These are phyloP conservation scores for Echinochloa phyllopogon DNA, from an alignment of 176 grass and related monocot species.

Conservation along the genomic window DNA sequence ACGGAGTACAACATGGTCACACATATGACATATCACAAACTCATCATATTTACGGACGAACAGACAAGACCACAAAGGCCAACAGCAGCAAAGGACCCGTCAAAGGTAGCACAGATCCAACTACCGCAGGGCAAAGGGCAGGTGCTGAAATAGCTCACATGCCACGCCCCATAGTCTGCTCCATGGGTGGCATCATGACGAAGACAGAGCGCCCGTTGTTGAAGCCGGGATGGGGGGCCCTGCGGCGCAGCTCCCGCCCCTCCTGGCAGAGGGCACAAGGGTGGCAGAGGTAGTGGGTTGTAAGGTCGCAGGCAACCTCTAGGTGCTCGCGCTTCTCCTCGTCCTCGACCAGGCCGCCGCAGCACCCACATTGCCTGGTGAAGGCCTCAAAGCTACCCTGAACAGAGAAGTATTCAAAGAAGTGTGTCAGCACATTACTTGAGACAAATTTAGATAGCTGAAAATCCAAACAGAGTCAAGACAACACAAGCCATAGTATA, in stretches of 20 bases:
- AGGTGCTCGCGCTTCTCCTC: slow-evolving; percentile 63
- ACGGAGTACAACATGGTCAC: slow-evolving; percentile 2
- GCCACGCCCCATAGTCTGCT: slow-evolving; percentile 81
- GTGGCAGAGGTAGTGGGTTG: slow-evolving; percentile 83
- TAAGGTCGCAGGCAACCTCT: slow-evolving; percentile 67
- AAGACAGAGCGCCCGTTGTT: slow-evolving; percentile 53
- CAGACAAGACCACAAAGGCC: not conserved
- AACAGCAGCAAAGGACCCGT: not conserved
- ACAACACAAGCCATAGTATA: not conserved
- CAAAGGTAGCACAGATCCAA: not conserved
- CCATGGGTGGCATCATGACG: slow-evolving; percentile 76
- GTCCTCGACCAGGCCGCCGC: slow-evolving; percentile 40
- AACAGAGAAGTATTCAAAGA: slow-evolving; percentile 24
- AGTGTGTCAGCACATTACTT: not conserved
- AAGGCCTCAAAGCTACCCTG: slow-evolving; percentile 91
- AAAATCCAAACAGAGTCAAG: not conserved
- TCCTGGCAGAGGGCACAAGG: slow-evolving; percentile 89
- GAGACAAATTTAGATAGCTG: not conserved
- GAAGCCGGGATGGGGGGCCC: slow-evolving; percentile 81
- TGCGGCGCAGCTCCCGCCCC: slow-evolving; percentile 75
- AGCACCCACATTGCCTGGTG: slow-evolving; percentile 68
- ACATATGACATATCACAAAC: slow-evolving; percentile 33
- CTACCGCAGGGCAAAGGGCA: not conserved
- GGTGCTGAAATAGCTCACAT: slow-evolving; percentile 33
- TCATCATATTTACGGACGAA: slow-evolving; percentile 35